Base-by-base conservation (phyloP, 2,329 filamentous ascomycete genomes). In the Talaromyces rugulosus region DNA sequence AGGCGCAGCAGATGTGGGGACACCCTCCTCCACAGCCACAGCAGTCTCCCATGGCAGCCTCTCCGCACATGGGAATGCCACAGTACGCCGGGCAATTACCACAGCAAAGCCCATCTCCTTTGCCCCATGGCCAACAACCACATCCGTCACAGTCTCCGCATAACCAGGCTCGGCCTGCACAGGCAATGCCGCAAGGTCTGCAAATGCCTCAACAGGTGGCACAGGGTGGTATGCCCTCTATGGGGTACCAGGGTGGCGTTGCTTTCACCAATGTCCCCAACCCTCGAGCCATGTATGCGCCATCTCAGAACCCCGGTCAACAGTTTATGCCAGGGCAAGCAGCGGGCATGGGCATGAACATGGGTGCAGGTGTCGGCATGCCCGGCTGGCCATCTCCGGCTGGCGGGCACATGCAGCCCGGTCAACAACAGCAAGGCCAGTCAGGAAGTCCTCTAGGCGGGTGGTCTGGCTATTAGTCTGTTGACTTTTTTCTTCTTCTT, bases 1-100 rank as follows among this genome's bases (percentile, higher is more conserved):
- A 90, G 66, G 83, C 84, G 56, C 85, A 87, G 50, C 88, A 89
- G 72, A 89, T 77, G 84, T 92, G 85, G 86, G 89, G 69, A 81
- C 87, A 75, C 78, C 83, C 74, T 76, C 82, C 68, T 75, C 86
- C 85, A 42, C 86, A 89, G 68, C 87, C 88, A 68, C 87, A 87
- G 62, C 75, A 23, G 31, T 31, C 56, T 18, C 56, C 44, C 18
- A 47, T 62, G 14, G 58, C 61, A 14, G 65, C 71, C 50, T 66
- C 75, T 55, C 70, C 77, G 63, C 75, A 81, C 56, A 70, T 75
- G 31, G 72, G 73, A 61, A 75, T 76, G 66, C 70, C 77, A 27
- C 77, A 78, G 62, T 74, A 77, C 64, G 73, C 71, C 34, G 69
- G 77, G 56, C 75, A 78, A 59, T 69, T 80, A 55, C 63, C 54